phyloP scores from a whole-genome alignment of 345 rosid species.

The Populus ilicifolia region DNA sequence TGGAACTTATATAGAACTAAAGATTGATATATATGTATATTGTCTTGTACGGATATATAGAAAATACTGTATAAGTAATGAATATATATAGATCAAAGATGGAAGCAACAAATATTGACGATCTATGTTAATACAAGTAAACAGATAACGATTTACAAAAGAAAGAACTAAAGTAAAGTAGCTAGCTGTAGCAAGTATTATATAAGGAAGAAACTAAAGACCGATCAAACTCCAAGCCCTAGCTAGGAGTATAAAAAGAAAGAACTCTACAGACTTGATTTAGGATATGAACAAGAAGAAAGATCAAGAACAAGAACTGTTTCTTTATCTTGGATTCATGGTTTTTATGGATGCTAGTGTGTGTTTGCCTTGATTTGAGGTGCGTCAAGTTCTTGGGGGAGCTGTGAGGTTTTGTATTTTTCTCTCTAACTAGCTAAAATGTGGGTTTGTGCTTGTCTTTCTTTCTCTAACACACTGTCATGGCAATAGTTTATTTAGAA shows the following conservation, averaged over 20 bases:
- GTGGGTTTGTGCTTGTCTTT: neutral
- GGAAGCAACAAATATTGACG: neutral
- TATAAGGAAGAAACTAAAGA: neutral
- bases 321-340: neutral
- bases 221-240: neutral
- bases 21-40: neutral
- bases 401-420: slow-evolving; percentile 11
- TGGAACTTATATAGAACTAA: too few relatives aligned
- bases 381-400: slow-evolving; percentile 19
- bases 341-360: neutral
- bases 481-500: slow-evolving; percentile 1
- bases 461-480: neutral
- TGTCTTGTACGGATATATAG: too few relatives aligned
- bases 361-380: slow-evolving; percentile 19
- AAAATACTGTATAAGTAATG: neutral
- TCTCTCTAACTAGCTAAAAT: neutral
- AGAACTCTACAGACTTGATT: neutral
- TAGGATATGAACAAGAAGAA: neutral
- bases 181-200: neutral
- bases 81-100: neutral
- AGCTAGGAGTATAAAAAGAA: neutral
- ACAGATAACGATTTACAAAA: neutral
- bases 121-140: neutral
- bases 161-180: neutral
- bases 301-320: neutral